These are phyloP conservation scores for Monosporascus sp. DNA, from an alignment of 2,329 filamentous ascomycete genomes.

Conservation along the genomic window DNA sequence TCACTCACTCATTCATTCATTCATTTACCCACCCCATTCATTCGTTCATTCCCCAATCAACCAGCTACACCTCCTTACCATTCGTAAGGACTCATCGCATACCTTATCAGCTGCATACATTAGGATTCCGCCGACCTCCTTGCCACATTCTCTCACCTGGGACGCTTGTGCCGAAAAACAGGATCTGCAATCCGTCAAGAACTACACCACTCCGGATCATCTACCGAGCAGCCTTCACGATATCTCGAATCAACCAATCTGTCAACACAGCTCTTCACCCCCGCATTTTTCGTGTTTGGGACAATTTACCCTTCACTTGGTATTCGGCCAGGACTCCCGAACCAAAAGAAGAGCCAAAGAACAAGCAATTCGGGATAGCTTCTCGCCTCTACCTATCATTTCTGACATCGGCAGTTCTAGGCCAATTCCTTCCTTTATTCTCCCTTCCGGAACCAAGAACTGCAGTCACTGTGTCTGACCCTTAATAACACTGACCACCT, in stretches of 20 bases:
- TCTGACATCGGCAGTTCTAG: neutral
- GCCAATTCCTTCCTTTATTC: neutral
- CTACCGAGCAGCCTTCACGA: constrained; percentile 8
- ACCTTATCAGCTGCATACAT: neutral
- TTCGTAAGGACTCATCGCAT: neutral
- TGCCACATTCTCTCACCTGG: neutral
- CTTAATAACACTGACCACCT: constrained; percentile 5
- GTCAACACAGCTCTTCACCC: constrained; percentile 6
- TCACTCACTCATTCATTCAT: neutral
- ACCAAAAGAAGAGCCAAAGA: constrained; percentile 2
- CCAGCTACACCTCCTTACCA: too few relatives aligned
- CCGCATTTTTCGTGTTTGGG: constrained; percentile 13
- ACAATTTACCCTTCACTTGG: constrained; percentile 6
- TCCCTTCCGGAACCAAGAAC: neutral
- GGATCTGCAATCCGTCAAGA: constrained; percentile 1
- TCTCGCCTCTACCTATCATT: neutral
- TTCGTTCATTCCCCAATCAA: neutral
- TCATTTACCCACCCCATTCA: neutral
- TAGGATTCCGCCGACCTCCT: neutral
- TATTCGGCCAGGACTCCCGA: constrained; percentile 7
- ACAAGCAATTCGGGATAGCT: constrained; percentile 7
- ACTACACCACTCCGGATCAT: constrained; percentile 3
- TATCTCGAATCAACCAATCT: constrained; percentile 7
- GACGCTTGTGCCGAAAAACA: constrained; percentile 9
- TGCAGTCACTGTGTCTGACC: neutral